Conservation (phyloP, 345 rosid species). For the Boechera divaricarpa region DNA sequence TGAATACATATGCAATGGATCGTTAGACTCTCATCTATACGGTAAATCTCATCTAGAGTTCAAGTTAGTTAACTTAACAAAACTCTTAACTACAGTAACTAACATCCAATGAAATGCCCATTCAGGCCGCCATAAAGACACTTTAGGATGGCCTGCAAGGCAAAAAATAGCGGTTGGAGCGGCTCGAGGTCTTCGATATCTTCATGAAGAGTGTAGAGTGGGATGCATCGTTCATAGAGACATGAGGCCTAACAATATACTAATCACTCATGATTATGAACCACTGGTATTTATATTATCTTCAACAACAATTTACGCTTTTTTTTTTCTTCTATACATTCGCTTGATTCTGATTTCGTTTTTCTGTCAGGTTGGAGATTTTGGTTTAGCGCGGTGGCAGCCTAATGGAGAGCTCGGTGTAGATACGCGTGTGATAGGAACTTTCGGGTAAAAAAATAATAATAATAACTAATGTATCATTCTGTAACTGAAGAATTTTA, state of each 20-base stretch:
- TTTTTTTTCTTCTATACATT: background rate
- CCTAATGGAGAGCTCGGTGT: conserved; percentile 62
- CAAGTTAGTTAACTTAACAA: background rate
- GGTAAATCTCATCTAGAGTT: conserved; percentile 44
- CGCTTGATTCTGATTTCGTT: background rate
- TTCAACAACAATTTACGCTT: background rate
- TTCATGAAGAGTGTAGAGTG: conserved; percentile 77
- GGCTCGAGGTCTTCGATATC: conserved; percentile 71
- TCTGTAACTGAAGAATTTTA: background rate
- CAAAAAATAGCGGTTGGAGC: conserved; percentile 70
- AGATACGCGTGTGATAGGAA: conserved; percentile 60
- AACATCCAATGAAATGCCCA: background rate
- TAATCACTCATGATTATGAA: conserved; percentile 72
- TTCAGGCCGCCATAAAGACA: conserved; percentile 43
- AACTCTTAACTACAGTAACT: background rate
- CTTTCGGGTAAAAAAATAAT: conserved; percentile 53
- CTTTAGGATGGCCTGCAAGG: conserved; percentile 57
- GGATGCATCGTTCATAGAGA: conserved; percentile 77
- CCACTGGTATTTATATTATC: conserved; percentile 53
- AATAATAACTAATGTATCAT: background rate
- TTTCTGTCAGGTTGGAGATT: conserved; percentile 64
- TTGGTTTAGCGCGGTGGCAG: conserved; percentile 73
- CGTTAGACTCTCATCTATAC: conserved; percentile 65
- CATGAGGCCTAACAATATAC: conserved; percentile 68
- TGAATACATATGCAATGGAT: conserved; percentile 69